Percentiles rank a stretch among this genome's conserved stretches.
These are phyloP conservation scores for Syncephalastrum monosporum DNA, from an alignment of 371 early-diverging fungal genomes.

Conservation along the genomic window DNA sequence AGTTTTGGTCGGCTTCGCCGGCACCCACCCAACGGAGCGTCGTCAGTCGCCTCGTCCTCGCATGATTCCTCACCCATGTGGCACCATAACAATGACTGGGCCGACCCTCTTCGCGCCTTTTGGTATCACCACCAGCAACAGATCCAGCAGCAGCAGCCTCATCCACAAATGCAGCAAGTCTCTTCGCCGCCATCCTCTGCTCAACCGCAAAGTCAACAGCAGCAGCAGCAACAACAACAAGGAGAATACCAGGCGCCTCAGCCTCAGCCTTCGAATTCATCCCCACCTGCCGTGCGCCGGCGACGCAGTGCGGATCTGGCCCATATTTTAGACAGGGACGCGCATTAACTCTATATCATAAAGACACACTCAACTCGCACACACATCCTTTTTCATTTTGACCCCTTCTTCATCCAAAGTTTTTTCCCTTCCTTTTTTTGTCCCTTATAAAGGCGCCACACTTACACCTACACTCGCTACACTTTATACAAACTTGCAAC, in stretches of 20 bases:
- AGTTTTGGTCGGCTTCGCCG: conserved; percentile 20
- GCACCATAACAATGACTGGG: conserved; percentile 13
- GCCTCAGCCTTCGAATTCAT: too few relatives aligned
- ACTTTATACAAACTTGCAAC: too few relatives aligned
- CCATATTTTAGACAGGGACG: too few relatives aligned
- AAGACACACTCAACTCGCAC: too few relatives aligned
- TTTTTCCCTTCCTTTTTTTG: too few relatives aligned
- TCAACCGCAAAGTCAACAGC: conserved; percentile 1
- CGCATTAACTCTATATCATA: too few relatives aligned
- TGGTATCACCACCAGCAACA: conserved; percentile 20
- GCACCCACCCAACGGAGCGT: conserved; percentile 9
- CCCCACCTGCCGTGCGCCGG: too few relatives aligned
- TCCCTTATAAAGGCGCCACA: too few relatives aligned
- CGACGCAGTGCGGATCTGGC: too few relatives aligned
- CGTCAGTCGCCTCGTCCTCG: conserved; percentile 3
- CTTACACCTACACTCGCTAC: too few relatives aligned
- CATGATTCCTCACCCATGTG: not conserved
- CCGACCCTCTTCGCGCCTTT: conserved; percentile 16
- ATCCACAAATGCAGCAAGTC: not conserved
- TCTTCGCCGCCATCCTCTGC: conserved; percentile 1
- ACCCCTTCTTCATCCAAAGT: too few relatives aligned
- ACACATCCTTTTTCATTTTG: too few relatives aligned
- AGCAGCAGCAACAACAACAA: not conserved
- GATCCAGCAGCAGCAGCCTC: conserved; percentile 6
- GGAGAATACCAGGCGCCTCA: not conserved